A percentile compares a stretch with the other conserved stretches of the same genome.
phyloP scores from a whole-genome alignment of 257 asterid genomes.

The Agastache rugosa region DNA sequence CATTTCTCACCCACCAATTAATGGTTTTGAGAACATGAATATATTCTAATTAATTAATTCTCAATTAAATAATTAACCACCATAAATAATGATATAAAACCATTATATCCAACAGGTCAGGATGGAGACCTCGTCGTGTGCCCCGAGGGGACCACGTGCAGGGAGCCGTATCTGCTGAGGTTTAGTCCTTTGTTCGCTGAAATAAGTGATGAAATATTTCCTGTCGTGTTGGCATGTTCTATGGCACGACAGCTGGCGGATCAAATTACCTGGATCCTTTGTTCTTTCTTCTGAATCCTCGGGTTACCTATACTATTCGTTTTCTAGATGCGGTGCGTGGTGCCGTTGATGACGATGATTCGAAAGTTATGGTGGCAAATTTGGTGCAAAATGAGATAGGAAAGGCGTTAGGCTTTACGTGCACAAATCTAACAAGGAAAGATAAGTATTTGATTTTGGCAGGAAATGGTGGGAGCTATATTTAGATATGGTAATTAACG shows the following conservation, averaged over 20 bases:
- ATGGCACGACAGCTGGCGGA: conserved; percentile 60
- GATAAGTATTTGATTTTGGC: conserved; percentile 55
- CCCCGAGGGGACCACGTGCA: conserved; percentile 72
- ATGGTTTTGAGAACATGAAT: too few species aligned
- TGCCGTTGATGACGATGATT: conserved; percentile 20
- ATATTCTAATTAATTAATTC: too few species aligned
- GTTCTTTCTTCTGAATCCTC: conserved; percentile 53
- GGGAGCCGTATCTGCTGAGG: conserved; percentile 64
- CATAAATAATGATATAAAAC: too few species aligned
- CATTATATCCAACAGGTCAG: too few species aligned
- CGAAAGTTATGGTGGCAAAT: conserved; percentile 46
- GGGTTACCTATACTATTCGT: conserved; percentile 36
- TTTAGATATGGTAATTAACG: conserved; percentile 23
- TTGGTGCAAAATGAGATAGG: conserved; percentile 52
- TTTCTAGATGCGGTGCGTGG: conserved; percentile 42
- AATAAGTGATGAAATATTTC: conserved; percentile 44
- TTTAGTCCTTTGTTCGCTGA: conserved; percentile 66
- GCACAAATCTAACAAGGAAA: conserved; percentile 56
- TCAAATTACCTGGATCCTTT: conserved; percentile 52
- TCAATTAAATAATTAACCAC: too few species aligned
- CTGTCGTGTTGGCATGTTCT: conserved; percentile 56
- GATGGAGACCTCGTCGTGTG: conserved; percentile 54
- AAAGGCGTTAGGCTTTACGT: conserved; percentile 50
- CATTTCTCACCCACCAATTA: too few species aligned
- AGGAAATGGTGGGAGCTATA: conserved; percentile 45